Percentiles rank a stretch among this genome's conserved stretches.
Conservation (phyloP, 106 monocot genomes). For the Dendrobium huoshanense region DNA sequence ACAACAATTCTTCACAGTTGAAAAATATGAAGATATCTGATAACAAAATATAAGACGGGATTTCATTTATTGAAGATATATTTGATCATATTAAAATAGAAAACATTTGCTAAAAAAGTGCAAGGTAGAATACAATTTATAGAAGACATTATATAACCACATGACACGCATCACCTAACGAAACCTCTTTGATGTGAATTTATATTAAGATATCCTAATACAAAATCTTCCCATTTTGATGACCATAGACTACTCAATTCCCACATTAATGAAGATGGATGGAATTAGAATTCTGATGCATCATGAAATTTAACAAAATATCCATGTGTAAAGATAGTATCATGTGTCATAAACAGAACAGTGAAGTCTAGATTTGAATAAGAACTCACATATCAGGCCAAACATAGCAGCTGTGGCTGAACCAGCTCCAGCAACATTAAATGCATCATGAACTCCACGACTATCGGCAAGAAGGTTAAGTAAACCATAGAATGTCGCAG, state of each 20-base stretch:
- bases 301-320: background rate
- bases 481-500: constrained; percentile 70
- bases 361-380: background rate
- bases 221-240: background rate
- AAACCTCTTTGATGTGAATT: too few relatives aligned
- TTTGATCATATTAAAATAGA: too few relatives aligned
- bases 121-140: too few relatives aligned
- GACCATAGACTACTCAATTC: background rate
- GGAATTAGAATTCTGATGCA: background rate
- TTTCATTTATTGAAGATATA: too few relatives aligned
- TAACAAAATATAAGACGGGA: too few relatives aligned
- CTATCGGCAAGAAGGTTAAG: constrained; percentile 75
- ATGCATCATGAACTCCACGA: constrained; percentile 86
- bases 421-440: constrained; percentile 89
- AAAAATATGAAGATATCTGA: too few relatives aligned
- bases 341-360: background rate
- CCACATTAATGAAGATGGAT: background rate
- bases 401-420: constrained; percentile 89
- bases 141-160: too few relatives aligned
- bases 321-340: background rate
- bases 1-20: too few relatives aligned
- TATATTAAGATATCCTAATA: too few relatives aligned
- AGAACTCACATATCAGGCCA: constrained; percentile 76
- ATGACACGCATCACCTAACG: too few relatives aligned
- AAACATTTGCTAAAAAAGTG: too few relatives aligned